Base-by-base conservation (phyloP, 257 asterid genomes). In the Nicotiana tomentosiformis region DNA sequence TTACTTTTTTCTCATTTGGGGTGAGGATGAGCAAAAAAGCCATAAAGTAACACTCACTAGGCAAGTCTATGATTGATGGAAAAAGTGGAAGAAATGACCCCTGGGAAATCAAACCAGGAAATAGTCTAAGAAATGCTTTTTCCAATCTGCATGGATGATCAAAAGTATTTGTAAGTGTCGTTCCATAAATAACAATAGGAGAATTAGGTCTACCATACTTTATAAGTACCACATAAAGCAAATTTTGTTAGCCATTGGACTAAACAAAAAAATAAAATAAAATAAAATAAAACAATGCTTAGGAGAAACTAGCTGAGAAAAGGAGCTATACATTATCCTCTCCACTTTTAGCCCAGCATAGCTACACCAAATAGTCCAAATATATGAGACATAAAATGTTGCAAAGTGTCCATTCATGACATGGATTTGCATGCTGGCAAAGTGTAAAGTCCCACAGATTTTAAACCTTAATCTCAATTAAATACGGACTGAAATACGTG, bases 21-120 rank as follows among this genome's bases (percentile, higher is more conserved):
- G 23, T 49, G 2, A 29, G 64, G 46, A 51, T 29, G 23, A 76
- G 43, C 80, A 85, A 64, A 55, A 30, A 83, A 66, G 37, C 4
- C 20, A 65, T 11, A 37, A 65, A 56, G 43, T 39, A 32, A 83
- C 58, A 90, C 98, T 92, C 86, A 95, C 98, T 89, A 49, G 99
- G 98, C 78, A 94, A 86, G 88, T 96, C 99, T 53, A 96, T 86
- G 9, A 94, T 87, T 58, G 96, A 89, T 37, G 97, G 91, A 86
- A 96, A 92, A 43, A 93, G 86, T 57, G 97, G 95, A 84, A 94
- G 89, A 88, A 94, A 93, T 62, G 98, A 92, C 82, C 99, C 98
- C 81, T 91, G 90, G 69, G 98, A 92, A 81, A 93, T 87, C 78
- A 96, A 86, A 83, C 90, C 91, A 15, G 94, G 87, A 84, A 92